Percentiles rank a stretch among this genome's conserved stretches.
These are phyloP conservation scores for Aspergillus nidulans DNA, from an alignment of 495 filamentous ascomycete genomes.

Conservation along the genomic window DNA sequence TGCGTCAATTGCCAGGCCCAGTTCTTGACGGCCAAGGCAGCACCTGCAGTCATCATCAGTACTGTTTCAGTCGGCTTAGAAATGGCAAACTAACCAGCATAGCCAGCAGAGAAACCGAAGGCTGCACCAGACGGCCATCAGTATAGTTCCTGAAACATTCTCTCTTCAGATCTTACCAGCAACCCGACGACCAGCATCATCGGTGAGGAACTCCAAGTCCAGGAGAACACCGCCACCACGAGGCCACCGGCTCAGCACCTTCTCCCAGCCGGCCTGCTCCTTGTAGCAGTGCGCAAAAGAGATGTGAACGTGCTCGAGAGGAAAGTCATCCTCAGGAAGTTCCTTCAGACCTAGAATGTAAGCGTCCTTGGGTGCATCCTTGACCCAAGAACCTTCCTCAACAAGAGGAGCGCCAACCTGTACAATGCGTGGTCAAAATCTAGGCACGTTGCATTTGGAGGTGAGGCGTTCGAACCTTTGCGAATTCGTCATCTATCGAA, in stretches of 20 bases:
- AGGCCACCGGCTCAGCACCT: conserved; percentile 74
- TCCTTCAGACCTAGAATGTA: conserved; percentile 94
- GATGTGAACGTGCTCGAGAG: conserved; percentile 80
- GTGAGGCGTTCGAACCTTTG: conserved; percentile 27
- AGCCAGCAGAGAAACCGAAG: conserved; percentile 76
- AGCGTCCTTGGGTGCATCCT: conserved; percentile 66
- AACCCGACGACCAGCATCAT: conserved; percentile 72
- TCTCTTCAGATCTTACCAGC: conserved; percentile 41
- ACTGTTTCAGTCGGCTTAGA: not conserved
- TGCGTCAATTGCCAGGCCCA: conserved; percentile 87
- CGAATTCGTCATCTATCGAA: conserved; percentile 49
- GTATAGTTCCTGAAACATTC: not conserved
- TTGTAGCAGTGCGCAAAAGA: conserved; percentile 87
- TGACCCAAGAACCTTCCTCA: conserved; percentile 73
- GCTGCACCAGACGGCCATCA: conserved; percentile 19
- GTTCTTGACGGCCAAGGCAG: conserved; percentile 75
- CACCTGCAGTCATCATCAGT: conserved; percentile 21
- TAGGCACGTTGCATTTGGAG: not conserved
- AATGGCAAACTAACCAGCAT: conserved; percentile 50
- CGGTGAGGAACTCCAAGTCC: conserved; percentile 89
- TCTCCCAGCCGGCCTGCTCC: conserved; percentile 80
- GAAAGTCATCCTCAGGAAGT: conserved; percentile 81
- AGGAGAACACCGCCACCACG: conserved; percentile 78
- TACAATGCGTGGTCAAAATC: conserved; percentile 1
- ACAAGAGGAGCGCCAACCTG: conserved; percentile 71